phyloP scores from a whole-genome alignment of 2,329 filamentous ascomycete species.

The Fusarium sarcochroum region DNA sequence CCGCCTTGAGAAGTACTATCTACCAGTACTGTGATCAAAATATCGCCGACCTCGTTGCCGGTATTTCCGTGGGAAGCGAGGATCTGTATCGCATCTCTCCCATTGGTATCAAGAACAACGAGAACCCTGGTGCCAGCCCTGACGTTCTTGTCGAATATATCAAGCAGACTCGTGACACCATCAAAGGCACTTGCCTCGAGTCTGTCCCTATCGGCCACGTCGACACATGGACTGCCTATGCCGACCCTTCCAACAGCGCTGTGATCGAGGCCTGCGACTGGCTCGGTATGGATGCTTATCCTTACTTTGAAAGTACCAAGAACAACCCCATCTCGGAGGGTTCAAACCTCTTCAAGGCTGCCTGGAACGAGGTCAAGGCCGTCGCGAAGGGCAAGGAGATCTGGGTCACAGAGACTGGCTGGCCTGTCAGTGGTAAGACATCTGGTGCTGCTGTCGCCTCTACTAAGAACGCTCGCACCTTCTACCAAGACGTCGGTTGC shows the following conservation, averaged over 20 bases:
- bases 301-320: constrained; percentile 82
- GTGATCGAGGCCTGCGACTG: constrained; percentile 81
- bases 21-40: constrained; percentile 74
- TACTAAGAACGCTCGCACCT: constrained; percentile 78
- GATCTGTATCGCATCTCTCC: constrained; percentile 86
- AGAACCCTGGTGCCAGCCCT: constrained; percentile 74
- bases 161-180: constrained; percentile 72
- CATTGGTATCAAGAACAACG: constrained; percentile 74
- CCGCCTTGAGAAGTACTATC: constrained; percentile 79
- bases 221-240: constrained; percentile 88
- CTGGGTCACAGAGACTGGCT: constrained; percentile 92
- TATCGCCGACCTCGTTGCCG: constrained; percentile 78
- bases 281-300: constrained; percentile 88
- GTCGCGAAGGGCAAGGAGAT: constrained; percentile 77
- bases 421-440: constrained; percentile 79
- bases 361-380: constrained; percentile 71
- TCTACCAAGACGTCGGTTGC: constrained; percentile 86
- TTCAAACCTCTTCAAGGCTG: constrained; percentile 76
- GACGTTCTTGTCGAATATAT: constrained; percentile 78
- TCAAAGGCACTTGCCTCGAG: constrained; percentile 73
- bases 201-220: constrained; percentile 81
- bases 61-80: constrained; percentile 89
- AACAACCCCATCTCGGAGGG: constrained; percentile 75
- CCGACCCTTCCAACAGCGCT: constrained; percentile 78
- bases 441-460: constrained; percentile 74